Evolutionary conservation across 805 yeast species (phyloP).

Genomic region (Kluyveromyces siamensis): DNA sequence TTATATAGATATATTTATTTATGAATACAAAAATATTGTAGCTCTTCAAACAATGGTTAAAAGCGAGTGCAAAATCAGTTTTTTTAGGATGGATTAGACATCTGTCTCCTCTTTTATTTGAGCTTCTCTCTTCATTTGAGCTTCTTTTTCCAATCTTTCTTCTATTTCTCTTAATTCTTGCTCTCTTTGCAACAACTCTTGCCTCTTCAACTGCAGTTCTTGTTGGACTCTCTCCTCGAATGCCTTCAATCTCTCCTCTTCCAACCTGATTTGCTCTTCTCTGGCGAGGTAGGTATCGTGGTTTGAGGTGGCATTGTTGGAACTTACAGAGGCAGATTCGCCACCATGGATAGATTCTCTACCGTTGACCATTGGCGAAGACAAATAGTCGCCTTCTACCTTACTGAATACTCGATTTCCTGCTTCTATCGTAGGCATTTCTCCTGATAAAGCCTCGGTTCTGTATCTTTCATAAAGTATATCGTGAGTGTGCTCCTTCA

Average conservation of each 20-base stretch:
- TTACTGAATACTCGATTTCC: not conserved
- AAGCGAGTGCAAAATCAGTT: not conserved
- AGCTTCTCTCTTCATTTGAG: conserved; percentile 27
- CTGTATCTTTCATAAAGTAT: conserved; percentile 81
- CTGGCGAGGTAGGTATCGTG: conserved; percentile 47
- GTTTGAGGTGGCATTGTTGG: conserved; percentile 11
- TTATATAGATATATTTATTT: too few relatives aligned
- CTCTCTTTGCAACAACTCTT: conserved; percentile 78
- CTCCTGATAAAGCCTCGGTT: conserved; percentile 73
- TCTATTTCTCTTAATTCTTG: conserved; percentile 77
- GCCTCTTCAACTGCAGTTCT: conserved; percentile 70
- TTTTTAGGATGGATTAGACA: not conserved
- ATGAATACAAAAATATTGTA: too few relatives aligned
- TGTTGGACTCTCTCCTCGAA: conserved; percentile 86
- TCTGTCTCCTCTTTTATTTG: not conserved
- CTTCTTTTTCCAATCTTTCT: conserved; percentile 54
- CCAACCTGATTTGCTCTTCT: conserved; percentile 83
- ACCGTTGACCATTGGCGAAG: conserved; percentile 5
- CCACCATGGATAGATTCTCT: conserved; percentile 3
- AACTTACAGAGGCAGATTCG: conserved; percentile 4
- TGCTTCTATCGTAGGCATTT: conserved; percentile 14
- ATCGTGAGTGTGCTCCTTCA: conserved; percentile 84
- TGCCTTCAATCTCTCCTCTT: conserved; percentile 79
- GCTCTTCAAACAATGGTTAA: not conserved
- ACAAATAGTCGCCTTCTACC: conserved; percentile 3